A percentile compares a stretch with the other conserved stretches of the same genome.
phyloP scores from a whole-genome alignment of 2,329 filamentous ascomycete genomes.

The Venturia pyrina region DNA sequence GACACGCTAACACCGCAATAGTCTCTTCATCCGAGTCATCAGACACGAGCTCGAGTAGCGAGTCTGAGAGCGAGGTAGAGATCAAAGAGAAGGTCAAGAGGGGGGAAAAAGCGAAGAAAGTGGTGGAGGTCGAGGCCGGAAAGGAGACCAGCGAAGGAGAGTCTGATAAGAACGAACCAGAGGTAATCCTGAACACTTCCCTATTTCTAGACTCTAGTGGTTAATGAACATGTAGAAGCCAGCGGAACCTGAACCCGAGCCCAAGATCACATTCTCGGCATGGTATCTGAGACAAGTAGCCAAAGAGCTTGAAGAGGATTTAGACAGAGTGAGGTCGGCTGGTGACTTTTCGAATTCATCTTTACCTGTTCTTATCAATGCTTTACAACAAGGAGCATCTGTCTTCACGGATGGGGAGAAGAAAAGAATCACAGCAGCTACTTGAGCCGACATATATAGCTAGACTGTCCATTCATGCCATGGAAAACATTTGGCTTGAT shows the following conservation, averaged over 20 bases:
- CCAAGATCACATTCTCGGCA: constrained; percentile 6
- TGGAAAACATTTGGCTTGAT: not conserved
- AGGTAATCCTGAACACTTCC: not conserved
- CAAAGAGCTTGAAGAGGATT: constrained; percentile 11
- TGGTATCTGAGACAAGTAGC: constrained; percentile 11
- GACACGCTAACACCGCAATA: not conserved
- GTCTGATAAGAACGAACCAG: not conserved
- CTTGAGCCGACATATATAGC: not conserved
- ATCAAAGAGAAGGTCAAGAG: not conserved
- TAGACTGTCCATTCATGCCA: not conserved
- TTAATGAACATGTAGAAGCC: not conserved
- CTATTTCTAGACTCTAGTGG: too few relatives aligned
- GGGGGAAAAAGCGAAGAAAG: not conserved
- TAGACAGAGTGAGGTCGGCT: constrained; percentile 11
- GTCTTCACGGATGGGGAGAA: constrained; percentile 7
- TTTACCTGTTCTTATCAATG: constrained; percentile 10
- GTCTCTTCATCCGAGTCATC: not conserved
- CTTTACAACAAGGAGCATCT: constrained; percentile 9
- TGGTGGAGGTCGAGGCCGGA: not conserved
- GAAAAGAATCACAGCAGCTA: constrained; percentile 8
- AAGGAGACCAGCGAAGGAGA: not conserved
- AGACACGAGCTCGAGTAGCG: constrained; percentile 5
- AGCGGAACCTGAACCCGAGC: not conserved
- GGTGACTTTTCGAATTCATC: constrained; percentile 12
- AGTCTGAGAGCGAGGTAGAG: constrained; percentile 3